These are phyloP conservation scores for Plantago ovata DNA, from an alignment of 257 asterid species.

Conservation along the genomic window DNA sequence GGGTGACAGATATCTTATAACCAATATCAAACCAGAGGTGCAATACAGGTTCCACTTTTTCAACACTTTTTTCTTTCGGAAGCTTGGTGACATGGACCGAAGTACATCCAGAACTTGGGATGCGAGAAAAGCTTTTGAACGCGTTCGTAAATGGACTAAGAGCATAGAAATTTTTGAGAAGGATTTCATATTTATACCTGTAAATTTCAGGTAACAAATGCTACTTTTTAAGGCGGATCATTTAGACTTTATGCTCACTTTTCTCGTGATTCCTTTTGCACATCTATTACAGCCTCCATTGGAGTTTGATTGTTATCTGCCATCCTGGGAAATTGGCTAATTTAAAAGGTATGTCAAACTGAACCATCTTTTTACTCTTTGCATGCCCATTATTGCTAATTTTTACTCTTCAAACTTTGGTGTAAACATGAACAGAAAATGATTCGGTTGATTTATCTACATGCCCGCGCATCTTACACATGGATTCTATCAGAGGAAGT, in stretches of 20 bases:
- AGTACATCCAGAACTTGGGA: conserved; percentile 40
- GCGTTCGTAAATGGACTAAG: conserved; percentile 85
- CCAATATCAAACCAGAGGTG: conserved; percentile 41
- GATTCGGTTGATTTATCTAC: conserved; percentile 32
- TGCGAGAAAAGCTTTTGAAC: conserved; percentile 59
- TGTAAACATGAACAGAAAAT: conserved; percentile 44
- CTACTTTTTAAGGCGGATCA: conserved; percentile 15
- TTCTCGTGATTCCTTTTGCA: conserved; percentile 21
- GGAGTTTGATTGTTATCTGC: conserved; percentile 93
- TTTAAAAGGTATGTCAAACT: conserved; percentile 38
- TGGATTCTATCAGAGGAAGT: conserved; percentile 83
- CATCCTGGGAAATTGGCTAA: conserved; percentile 78
- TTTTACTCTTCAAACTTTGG: conserved; percentile 21
- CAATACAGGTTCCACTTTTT: conserved; percentile 68
- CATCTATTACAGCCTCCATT: conserved; percentile 64
- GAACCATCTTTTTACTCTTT: conserved; percentile 14
- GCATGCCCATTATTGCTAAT: conserved; percentile 14
- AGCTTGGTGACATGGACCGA: conserved; percentile 56
- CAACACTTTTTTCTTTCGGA: conserved; percentile 89
- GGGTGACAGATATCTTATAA: conserved; percentile 61
- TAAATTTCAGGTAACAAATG: conserved; percentile 75
- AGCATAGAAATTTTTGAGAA: conserved; percentile 69
- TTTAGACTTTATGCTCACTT: conserved; percentile 17
- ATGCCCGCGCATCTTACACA: conserved; percentile 78
- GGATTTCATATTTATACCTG: conserved; percentile 80